Conservation (phyloP, 129 eudicot genomes). For the Silybum marianum region DNA sequence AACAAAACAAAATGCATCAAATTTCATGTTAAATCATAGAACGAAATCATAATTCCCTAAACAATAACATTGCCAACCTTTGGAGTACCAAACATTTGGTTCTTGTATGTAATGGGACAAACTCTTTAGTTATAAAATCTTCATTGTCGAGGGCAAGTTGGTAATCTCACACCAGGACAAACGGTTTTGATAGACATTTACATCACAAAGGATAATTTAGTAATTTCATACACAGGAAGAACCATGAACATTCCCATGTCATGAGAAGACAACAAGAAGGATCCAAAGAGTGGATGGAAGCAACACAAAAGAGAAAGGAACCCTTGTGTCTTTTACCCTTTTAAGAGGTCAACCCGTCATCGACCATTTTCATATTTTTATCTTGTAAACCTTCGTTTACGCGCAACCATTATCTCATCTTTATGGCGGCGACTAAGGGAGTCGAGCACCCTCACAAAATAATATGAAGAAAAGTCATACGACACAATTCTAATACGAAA, state of each 20-base stretch:
- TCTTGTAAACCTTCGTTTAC: slow-evolving; percentile 13
- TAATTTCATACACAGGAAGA: slow-evolving; percentile 9
- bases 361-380: slow-evolving; percentile 23
- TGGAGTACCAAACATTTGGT: slow-evolving; percentile 24
- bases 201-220: neutral
- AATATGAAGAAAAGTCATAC: neutral
- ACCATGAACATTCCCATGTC: slow-evolving; percentile 31
- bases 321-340: slow-evolving; percentile 31
- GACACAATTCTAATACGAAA: neutral
- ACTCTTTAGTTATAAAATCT: slow-evolving; percentile 24
- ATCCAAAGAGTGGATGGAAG: slow-evolving; percentile 34
- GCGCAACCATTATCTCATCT: slow-evolving; percentile 7
- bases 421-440: neutral
- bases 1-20: neutral
- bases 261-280: slow-evolving; percentile 28
- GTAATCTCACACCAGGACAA: slow-evolving; percentile 6
- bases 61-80: neutral
- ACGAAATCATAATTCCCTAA: neutral
- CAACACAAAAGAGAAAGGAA: slow-evolving; percentile 34
- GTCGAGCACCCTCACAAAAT: slow-evolving; percentile 2
- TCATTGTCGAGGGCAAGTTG: slow-evolving; percentile 9
- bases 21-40: neutral
- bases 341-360: slow-evolving; percentile 33
- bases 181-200: slow-evolving; percentile 5
- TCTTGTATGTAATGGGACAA: slow-evolving; percentile 22